These are phyloP conservation scores for Juglanconis sp. DNA, from an alignment of 2,329 filamentous ascomycete species.

Conservation along the genomic window DNA sequence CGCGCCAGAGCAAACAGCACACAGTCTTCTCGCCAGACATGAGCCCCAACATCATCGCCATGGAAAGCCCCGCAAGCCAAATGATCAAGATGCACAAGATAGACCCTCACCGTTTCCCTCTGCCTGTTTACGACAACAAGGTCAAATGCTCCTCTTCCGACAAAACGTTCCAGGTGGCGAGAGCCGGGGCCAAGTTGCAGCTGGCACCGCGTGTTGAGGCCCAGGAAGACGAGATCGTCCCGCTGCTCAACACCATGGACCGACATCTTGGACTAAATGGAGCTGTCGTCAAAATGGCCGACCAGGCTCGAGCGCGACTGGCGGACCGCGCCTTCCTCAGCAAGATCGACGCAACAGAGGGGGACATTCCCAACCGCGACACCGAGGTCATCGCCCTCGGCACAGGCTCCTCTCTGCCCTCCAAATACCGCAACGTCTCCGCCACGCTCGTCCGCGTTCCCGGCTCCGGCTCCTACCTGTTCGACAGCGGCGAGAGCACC, in stretches of 20 bases:
- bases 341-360: conserved; percentile 49
- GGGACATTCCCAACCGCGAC: conserved; percentile 69
- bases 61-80: conserved; percentile 64
- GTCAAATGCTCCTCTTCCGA: conserved; percentile 7
- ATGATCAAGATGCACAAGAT: conserved; percentile 68
- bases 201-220: conserved; percentile 46
- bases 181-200: conserved; percentile 41
- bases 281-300: conserved; percentile 51
- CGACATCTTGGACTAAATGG: conserved; percentile 38
- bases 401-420: conserved; percentile 85
- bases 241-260: conserved; percentile 45
- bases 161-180: conserved; percentile 36
- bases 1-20: conserved; percentile 63
- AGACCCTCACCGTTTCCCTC: conserved; percentile 68
- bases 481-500: conserved; percentile 92
- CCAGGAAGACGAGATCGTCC: conserved; percentile 43
- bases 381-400: conserved; percentile 80
- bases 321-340: conserved; percentile 43
- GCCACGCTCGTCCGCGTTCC: conserved; percentile 82
- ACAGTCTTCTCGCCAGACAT: conserved; percentile 72
- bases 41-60: conserved; percentile 70
- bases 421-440: conserved; percentile 94
- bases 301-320: conserved; percentile 40
- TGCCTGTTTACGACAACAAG: conserved; percentile 64
- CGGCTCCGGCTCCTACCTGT: conserved; percentile 78